phyloP scores from a whole-genome alignment of 225 moss, liverwort and hornwort species.

The Physcomitrium patens region DNA sequence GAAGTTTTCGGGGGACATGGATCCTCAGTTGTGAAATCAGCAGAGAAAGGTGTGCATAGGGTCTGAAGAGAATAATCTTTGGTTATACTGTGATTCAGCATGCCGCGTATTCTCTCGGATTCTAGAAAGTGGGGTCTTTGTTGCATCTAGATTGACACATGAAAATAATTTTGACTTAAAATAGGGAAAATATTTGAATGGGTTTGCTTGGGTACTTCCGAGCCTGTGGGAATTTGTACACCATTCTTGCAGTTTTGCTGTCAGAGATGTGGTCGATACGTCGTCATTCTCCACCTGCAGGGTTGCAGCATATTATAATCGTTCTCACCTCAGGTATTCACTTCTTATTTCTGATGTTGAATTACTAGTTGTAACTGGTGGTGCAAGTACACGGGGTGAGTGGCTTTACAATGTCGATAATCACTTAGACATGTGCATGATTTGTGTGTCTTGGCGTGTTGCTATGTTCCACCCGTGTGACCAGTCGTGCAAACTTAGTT shows the following conservation, averaged over 20 bases:
- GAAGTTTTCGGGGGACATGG: conserved; percentile 46
- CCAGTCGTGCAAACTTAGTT: conserved; percentile 11
- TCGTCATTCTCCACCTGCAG: conserved; percentile 76
- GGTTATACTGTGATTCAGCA: background rate
- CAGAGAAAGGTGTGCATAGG: conserved; percentile 61
- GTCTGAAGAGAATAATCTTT: conserved; percentile 9
- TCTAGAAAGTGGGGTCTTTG: background rate
- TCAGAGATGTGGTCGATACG: conserved; percentile 87
- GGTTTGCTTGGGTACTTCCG: conserved; percentile 28
- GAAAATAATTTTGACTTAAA: background rate
- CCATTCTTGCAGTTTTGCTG: conserved; percentile 73
- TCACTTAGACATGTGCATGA: conserved; percentile 5
- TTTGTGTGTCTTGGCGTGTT: background rate
- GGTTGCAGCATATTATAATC: conserved; percentile 86
- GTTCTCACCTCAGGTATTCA: conserved; percentile 70
- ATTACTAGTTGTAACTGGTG: conserved; percentile 1
- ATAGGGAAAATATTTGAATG: conserved; percentile 14
- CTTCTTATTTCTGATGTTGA: background rate
- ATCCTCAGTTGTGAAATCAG: conserved; percentile 25
- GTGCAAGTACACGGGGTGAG: no score
- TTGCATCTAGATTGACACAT: background rate
- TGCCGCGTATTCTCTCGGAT: background rate
- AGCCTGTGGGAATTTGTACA: conserved; percentile 66
- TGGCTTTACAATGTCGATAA: background rate
- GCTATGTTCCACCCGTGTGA: background rate